Evolutionary conservation across 2,329 filamentous ascomycete genomes (phyloP).

Genomic region (Ophiosphaerella korrae): DNA sequence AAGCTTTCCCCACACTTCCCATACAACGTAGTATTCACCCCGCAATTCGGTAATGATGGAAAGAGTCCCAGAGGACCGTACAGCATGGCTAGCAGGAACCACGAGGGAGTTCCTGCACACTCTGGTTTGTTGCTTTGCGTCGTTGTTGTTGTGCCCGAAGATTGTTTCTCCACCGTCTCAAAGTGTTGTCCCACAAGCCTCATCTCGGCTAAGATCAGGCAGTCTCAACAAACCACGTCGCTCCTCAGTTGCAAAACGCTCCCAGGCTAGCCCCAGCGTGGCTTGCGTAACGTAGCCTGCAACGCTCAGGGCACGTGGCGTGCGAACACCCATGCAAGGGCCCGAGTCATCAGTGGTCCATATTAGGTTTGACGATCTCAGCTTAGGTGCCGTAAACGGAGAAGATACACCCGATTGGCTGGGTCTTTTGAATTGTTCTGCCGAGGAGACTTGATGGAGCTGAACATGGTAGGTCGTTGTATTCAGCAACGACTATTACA

Average conservation of each 20-base stretch:
- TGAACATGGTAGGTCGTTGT: background rate
- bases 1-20: constrained; percentile 36
- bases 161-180: constrained; percentile 14
- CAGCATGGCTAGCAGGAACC: constrained; percentile 6
- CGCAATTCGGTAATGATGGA: constrained; percentile 34
- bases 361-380: constrained; percentile 9
- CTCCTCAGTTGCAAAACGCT: constrained; percentile 21
- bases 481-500: background rate
- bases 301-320: constrained; percentile 11
- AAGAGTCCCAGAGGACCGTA: constrained; percentile 6
- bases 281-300: constrained; percentile 17
- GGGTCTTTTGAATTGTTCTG: constrained; percentile 3
- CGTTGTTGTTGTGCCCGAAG: constrained; percentile 17
- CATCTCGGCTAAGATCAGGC: constrained; percentile 36
- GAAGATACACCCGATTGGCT: constrained; percentile 16
- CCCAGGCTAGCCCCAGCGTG: constrained; percentile 20
- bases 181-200: constrained; percentile 16
- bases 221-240: constrained; percentile 22
- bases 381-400: constrained; percentile 2
- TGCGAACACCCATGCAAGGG: constrained; percentile 8
- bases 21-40: constrained; percentile 30
- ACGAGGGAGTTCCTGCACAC: constrained; percentile 12
- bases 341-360: constrained; percentile 1
- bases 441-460: background rate
- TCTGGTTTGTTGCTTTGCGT: constrained; percentile 10